A percentile compares a stretch with the other conserved stretches of the same genome.
phyloP scores from a whole-genome alignment of 805 yeast genomes.

The Yarrowia sp. region DNA sequence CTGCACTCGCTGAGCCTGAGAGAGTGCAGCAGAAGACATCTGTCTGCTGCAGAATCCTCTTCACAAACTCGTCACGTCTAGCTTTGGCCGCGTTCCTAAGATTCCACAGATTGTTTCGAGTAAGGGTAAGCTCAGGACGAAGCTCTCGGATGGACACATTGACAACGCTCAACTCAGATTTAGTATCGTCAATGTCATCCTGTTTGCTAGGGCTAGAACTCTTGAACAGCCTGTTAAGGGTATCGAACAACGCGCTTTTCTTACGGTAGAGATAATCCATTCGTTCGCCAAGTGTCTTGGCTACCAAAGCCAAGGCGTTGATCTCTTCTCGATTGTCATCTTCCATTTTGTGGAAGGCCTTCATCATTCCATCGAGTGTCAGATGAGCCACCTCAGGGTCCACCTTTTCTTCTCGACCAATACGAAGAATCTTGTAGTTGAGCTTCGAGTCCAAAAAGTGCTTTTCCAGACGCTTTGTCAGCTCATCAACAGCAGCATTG shows the following conservation, averaged over 20 bases:
- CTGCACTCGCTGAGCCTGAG: not conserved
- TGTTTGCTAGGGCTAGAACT: not conserved
- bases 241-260: not conserved
- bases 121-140: not conserved
- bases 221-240: not conserved
- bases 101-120: not conserved
- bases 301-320: not conserved
- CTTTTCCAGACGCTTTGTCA: slow-evolving; percentile 1
- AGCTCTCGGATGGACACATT: not conserved
- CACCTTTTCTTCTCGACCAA: not conserved
- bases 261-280: not conserved
- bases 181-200: not conserved
- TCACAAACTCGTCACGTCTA: too few relatives aligned
- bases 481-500: slow-evolving; percentile 18
- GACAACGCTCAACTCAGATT: not conserved
- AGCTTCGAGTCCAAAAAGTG: not conserved
- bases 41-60: not conserved
- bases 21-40: slow-evolving; percentile 8
- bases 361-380: not conserved
- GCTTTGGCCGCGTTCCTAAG: not conserved
- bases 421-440: not conserved
- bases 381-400: slow-evolving; percentile 8
- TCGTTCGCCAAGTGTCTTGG: not conserved
- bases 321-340: not conserved
- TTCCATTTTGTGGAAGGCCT: not conserved